A percentile compares a stretch with the other conserved stretches of the same genome.
Conservation (phyloP, 345 rosid species). For the Eucalyptus cloeziana region DNA sequence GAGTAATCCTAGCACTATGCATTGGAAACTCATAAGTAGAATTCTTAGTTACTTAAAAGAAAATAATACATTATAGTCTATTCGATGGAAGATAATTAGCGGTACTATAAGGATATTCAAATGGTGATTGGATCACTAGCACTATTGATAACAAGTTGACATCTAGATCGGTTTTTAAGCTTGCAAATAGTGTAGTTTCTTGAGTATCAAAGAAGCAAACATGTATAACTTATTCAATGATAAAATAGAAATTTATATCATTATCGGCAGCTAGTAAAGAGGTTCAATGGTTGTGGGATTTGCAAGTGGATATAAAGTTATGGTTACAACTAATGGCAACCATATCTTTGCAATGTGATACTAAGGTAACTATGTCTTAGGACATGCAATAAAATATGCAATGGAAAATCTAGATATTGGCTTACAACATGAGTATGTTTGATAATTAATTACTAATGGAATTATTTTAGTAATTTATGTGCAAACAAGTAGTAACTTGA, state of each 20-base stretch:
- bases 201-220: not conserved
- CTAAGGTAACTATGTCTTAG: not conserved
- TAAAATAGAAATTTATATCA: not conserved
- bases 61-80: not conserved
- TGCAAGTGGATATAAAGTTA: not conserved
- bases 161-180: not conserved
- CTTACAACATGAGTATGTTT: not conserved
- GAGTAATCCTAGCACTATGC: not conserved
- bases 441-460: not conserved
- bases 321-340: not conserved
- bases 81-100: not conserved
- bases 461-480: not conserved
- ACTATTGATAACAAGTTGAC: not conserved
- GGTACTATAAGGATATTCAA: not conserved
- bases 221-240: not conserved
- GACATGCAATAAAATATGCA: not conserved
- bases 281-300: not conserved
- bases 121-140: not conserved
- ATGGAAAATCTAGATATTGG: not conserved
- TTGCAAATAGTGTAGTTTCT: not conserved
- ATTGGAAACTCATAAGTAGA: not conserved
- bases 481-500: not conserved
- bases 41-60: not conserved
- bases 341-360: not conserved
- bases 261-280: not conserved